Evolutionary conservation across 2,329 filamentous ascomycete species (phyloP).

Genomic region (Fusarium sp.): DNA sequence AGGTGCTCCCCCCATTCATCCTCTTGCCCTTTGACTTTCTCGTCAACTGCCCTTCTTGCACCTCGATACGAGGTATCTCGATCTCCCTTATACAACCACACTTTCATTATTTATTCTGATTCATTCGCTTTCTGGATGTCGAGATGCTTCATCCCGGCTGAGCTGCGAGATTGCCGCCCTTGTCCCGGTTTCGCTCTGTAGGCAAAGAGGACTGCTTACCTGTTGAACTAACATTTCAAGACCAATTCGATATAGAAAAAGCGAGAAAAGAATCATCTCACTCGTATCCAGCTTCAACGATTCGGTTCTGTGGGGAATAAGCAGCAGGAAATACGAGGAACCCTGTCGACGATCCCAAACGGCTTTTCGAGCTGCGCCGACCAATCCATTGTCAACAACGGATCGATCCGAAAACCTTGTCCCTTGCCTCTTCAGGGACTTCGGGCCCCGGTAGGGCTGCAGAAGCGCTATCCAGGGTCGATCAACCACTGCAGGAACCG

Average conservation of each 20-base stretch:
- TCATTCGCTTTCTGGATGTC: slow-evolving; percentile 1
- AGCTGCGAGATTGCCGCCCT: background rate
- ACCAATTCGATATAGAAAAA: background rate
- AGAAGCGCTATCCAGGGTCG: slow-evolving; percentile 35
- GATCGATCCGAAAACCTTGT: slow-evolving; percentile 38
- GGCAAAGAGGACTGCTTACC: background rate
- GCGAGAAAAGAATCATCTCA: background rate
- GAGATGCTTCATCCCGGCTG: slow-evolving; percentile 28
- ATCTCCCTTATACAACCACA: background rate
- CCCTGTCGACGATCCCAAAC: slow-evolving; percentile 39
- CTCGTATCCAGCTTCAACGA: no score
- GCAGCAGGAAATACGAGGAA: slow-evolving; percentile 22
- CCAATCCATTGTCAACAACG: slow-evolving; percentile 31
- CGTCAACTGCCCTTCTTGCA: slow-evolving; percentile 16
- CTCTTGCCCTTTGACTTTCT: slow-evolving; percentile 18
- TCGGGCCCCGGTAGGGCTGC: slow-evolving; percentile 42
- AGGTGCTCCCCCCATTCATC: slow-evolving; percentile 7
- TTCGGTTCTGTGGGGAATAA: slow-evolving; percentile 5
- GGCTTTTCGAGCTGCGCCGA: slow-evolving; percentile 9
- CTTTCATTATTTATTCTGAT: background rate
- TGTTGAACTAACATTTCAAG: background rate
- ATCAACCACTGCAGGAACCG: slow-evolving; percentile 41
- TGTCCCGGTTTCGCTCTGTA: background rate
- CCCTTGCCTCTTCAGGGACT: slow-evolving; percentile 22
- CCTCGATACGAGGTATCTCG: background rate